Evolutionary conservation across 805 yeast genomes (phyloP).

Genomic region (Teunomyces aglyptinius): DNA sequence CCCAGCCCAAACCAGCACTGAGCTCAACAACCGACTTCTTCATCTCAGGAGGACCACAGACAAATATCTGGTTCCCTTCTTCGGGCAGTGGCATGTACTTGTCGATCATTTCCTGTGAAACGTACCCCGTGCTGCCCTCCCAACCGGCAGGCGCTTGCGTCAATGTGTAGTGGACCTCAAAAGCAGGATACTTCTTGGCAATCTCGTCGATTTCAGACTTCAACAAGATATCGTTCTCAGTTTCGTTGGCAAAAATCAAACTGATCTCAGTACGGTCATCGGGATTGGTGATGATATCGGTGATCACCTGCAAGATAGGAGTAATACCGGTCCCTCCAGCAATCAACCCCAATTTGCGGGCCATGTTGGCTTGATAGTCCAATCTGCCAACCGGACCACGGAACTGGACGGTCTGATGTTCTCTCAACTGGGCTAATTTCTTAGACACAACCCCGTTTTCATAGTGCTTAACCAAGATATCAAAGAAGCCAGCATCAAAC

Average conservation of each 20-base stretch:
- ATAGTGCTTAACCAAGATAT: constrained; percentile 73
- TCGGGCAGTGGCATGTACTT: constrained; percentile 52
- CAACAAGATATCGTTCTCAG: constrained; percentile 72
- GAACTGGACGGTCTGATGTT: constrained; percentile 67
- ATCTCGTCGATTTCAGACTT: constrained; percentile 72
- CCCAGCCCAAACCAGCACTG: constrained; percentile 64
- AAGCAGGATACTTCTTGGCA: constrained; percentile 58
- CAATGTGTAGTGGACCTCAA: constrained; percentile 59
- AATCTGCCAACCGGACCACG: constrained; percentile 81
- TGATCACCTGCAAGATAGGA: constrained; percentile 80
- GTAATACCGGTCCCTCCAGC: constrained; percentile 92
- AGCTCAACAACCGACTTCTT: constrained; percentile 49
- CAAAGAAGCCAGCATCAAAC: constrained; percentile 71
- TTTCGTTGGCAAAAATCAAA: constrained; percentile 69
- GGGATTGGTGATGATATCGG: constrained; percentile 66
- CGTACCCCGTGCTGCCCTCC: constrained; percentile 59
- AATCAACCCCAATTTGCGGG: constrained; percentile 61
- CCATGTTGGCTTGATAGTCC: constrained; percentile 55
- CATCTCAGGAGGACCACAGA: constrained; percentile 78
- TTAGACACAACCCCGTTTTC: constrained; percentile 68
- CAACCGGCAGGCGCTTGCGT: constrained; percentile 47
- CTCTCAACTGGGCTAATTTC: constrained; percentile 59
- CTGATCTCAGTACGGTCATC: constrained; percentile 61
- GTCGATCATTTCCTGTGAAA: constrained; percentile 56
- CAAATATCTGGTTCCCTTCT: constrained; percentile 53